Evolutionary conservation across 306 rosid genomes (phyloP), one percentile per base, ranked within the genome.

Genomic region (Luffa acutangula): DNA sequence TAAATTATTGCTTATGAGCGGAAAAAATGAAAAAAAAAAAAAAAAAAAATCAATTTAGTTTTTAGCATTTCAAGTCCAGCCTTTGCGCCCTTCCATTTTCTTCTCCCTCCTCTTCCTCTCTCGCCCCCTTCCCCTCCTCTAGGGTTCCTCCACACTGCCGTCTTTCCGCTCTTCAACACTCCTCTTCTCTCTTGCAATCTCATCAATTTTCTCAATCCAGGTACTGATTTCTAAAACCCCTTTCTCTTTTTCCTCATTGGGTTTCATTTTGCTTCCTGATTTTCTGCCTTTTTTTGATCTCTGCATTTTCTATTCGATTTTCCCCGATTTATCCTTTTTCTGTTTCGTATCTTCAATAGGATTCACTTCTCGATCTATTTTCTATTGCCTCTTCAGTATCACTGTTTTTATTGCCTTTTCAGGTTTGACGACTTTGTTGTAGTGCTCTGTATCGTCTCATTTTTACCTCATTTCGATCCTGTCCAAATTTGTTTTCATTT

Each of bases 11-110:
- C 48, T 52, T 74, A 43, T 14, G 10, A 17, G 54, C 54, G 5
- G 0, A 48, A 74, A 67, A 54, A 70, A 1, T 7, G 1, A 52
- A 1, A 48, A 13, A 14, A 0, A 17, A 62, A 21, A 60, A 18
- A 5, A 37, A 3, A 43, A 1, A 13, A 7, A 20, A 48, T 31
- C 77, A 36, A 1, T 34, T 46, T 63, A 14, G 57, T 77, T 62
- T 66, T 67, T 39, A 75, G 79, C 45, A 15, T n/a, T 52, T 60
- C 71, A 53, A 79, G 79, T 65, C 70, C 80, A 69, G 71, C 14
- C 56, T 73, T 79, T 52, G 45, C 70, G 78, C 45, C 20, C 59
- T 79, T 70, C 49, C 76, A 75, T 9, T 62, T 46, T 81, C 66
- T 74, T 76, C 69, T 58, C 45, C 64, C 17, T 52, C 37, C 59